A percentile compares a stretch with the other conserved stretches of the same genome.
Evolutionary conservation across 768 basidiomycete species (phyloP).

Genomic region (Podaxis sp.): DNA sequence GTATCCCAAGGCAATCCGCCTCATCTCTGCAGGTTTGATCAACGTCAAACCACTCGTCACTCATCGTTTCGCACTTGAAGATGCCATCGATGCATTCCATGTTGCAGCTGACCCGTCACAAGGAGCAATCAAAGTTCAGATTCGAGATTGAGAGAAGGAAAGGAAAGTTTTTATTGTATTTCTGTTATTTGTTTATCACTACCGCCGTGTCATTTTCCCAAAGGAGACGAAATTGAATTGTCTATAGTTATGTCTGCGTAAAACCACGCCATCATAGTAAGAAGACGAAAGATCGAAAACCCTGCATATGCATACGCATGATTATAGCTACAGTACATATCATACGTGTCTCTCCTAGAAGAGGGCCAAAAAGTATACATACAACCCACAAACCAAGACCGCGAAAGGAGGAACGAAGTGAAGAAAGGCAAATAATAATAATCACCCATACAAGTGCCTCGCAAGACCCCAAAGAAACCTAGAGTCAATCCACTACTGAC

Average conservation of each 20-base stretch:
- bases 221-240: neutral
- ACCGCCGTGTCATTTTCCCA: neutral
- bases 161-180: neutral
- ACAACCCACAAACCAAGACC: neutral
- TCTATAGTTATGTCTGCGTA: neutral
- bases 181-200: neutral
- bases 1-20: conserved; percentile 83
- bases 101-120: conserved; percentile 65
- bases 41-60: conserved; percentile 80
- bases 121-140: conserved; percentile 71
- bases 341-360: neutral
- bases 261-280: neutral
- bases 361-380: neutral
- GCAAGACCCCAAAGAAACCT: conserved; percentile 6
- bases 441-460: conserved; percentile 10
- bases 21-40: conserved; percentile 72
- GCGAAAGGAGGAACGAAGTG: conserved; percentile 1
- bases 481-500: neutral
- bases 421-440: conserved; percentile 15
- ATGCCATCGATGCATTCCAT: conserved; percentile 78
- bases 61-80: conserved; percentile 68
- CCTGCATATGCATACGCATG: conserved; percentile 2
- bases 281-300: neutral
- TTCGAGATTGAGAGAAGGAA: conserved; percentile 42
- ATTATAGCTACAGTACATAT: conserved; percentile 13